Evolutionary conservation across 1,284 basidiomycete species (phyloP), one percentile per base, ranked within the genome.

Genomic region (Papiliotrema nemorosa): DNA sequence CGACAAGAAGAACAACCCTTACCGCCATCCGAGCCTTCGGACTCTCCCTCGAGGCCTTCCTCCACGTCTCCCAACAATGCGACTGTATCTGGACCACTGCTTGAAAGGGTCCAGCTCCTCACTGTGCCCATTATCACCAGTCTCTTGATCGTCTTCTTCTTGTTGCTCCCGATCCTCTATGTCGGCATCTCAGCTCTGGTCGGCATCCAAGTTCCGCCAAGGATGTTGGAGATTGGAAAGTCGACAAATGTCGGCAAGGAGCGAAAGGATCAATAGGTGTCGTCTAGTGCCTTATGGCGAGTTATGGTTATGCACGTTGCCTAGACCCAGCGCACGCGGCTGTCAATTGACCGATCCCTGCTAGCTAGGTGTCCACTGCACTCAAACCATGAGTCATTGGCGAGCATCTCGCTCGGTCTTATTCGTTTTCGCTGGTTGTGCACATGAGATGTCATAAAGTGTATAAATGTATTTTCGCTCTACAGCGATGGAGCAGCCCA

Each of bases 61-160:
- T 47, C 53, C 5, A 31, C 50, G 3, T 16, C 26, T 39, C 45
- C 9, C n/a, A 22, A 50, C 47, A 66, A 68, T 50, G 50, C 59
- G 7, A 63, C 64, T 7, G 55, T 61, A 25, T 52, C 53, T 36
- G 66, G 55, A 14, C 62, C 70, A 6, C 49, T 70, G 13, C 78
- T 90, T 36, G 80, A 84, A 53, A 79, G 78, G 39, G 88, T 88
- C 67, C 85, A 88, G 64, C 78, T 90, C 42, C 80, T 91, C 47
- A 88, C 88, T 0, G 86, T 88, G 1, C 87, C 82, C 1, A 78
- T 92, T 48, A 87, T 92, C 70, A 81, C 80, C 9, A 76, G 79
- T 2, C 78, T 91, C 21, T 77, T 89, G 38, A 75, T 91, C 41
- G 75, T 77, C 0, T 79, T 91, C 62, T 84, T 86, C 65, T 66